Percentiles rank a stretch among this genome's conserved stretches.
Conservation (phyloP, 345 rosid genomes). For the Gossypium turneri region DNA sequence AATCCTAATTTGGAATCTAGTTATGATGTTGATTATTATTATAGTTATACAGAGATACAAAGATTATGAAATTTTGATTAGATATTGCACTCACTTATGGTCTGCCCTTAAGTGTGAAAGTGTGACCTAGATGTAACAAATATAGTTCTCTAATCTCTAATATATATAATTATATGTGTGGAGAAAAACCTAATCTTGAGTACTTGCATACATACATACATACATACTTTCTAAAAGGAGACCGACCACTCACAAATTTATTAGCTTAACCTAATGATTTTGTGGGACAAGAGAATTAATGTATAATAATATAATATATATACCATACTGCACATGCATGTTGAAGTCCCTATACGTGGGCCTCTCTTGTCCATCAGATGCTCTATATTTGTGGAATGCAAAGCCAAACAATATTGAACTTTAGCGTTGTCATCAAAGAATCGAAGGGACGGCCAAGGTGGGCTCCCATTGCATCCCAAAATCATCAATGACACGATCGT, state of each 20-base stretch:
- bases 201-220: not conserved
- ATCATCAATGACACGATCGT: slow-evolving; percentile 9
- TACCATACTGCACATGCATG: not conserved
- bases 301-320: not conserved
- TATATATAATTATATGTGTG: not conserved
- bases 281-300: not conserved
- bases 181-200: not conserved
- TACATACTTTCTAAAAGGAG: slow-evolving; percentile 8
- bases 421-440: slow-evolving; percentile 7
- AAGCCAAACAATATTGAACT: not conserved
- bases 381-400: slow-evolving; percentile 13
- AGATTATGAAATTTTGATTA: not conserved
- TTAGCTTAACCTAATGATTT: slow-evolving; percentile 6
- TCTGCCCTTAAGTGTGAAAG: not conserved
- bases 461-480: not conserved
- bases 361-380: not conserved
- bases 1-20: no score
- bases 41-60: not conserved
- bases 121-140: not conserved
- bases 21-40: not conserved
- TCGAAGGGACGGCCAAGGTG: slow-evolving; percentile 7
- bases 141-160: not conserved
- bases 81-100: not conserved
- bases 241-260: slow-evolving; percentile 5
- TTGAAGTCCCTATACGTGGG: not conserved